Evolutionary conservation across 176 grass and related monocot species (phyloP).

Genomic region (Alopecurus myosuroides): DNA sequence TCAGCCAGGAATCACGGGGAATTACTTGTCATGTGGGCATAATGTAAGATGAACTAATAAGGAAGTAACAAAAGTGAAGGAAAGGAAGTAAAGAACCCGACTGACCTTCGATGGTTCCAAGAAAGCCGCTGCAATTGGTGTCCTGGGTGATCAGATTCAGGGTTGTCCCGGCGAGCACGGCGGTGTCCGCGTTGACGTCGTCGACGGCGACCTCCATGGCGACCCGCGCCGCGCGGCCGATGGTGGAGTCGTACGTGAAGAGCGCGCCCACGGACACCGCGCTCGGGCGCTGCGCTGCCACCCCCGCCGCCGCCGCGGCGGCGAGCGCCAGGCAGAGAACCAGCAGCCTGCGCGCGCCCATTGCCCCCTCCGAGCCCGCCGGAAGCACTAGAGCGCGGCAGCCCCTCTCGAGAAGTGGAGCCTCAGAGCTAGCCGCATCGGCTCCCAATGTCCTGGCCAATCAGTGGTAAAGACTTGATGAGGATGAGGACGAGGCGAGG

Average conservation of each 20-base stretch:
- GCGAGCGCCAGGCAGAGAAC: neutral
- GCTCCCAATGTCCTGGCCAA: neutral
- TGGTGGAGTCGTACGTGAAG: conserved; percentile 72
- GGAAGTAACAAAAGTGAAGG: neutral
- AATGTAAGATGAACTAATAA: neutral
- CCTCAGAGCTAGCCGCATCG: neutral
- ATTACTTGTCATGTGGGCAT: neutral
- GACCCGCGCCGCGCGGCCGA: conserved; percentile 60
- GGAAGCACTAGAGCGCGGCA: conserved; percentile 13
- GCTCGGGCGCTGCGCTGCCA: conserved; percentile 24
- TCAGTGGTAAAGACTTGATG: neutral
- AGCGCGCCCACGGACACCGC: conserved; percentile 52
- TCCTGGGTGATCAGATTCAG: conserved; percentile 58
- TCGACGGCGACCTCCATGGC: conserved; percentile 70
- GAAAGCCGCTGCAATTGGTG: conserved; percentile 84
- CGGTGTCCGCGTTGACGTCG: conserved; percentile 66
- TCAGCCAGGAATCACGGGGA: neutral
- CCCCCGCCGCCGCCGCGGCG: neutral
- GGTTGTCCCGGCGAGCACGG: conserved; percentile 50
- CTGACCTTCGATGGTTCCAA: conserved; percentile 67
- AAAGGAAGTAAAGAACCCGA: neutral
- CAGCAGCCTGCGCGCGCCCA: neutral
- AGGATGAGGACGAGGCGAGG: neutral
- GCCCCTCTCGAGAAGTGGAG: neutral
- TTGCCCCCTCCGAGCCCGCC: neutral